Evolutionary conservation across 148 eudicot species (phyloP), one percentile per base, ranked within the genome.

Genomic region (Diospyros lotus): DNA sequence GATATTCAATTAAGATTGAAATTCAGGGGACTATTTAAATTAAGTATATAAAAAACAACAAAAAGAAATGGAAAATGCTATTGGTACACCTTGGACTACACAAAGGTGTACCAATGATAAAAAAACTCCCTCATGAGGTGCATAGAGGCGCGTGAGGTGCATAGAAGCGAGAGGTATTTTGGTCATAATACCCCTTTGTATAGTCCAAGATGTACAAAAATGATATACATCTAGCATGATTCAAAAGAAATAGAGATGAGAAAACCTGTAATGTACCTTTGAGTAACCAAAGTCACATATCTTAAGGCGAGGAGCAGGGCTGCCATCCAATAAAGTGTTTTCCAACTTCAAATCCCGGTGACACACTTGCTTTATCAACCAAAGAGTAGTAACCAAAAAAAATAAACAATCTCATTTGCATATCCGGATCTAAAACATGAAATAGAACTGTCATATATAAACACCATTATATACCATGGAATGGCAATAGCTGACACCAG

Each of bases 241-340:
- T 44, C 64, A 63, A 46, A 28, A 58, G 15, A 48, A 61, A 4
- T 46, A 73, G 38, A 8, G 44, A 65, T 17, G 9, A 52, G 64
- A 42, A 14, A 60, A 5, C 17, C n/a, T n/a, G 39, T 53, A 14
- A 64, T 51, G 66, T 56, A 90, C 98, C 94, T 94, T 94, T 7
- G 98, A 94, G 81, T 94, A 94, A 77, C 98, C 98, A 78, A 94
- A 94, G 73, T 94, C 98, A 1, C 98, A 94, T 55, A 94, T 94
- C 76, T 94, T 94, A 10, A 94, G 88, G 44, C 91, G 94, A 9
- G 97, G 98, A 53, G 87, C 69, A 72, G 89, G 89, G 79, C 91
- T 94, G 71, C 93, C 98, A 72, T 94, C 98, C 58, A 94, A 84
- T 6, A 94, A 97, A 2, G 98, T 94, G 85, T 94, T 94, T 70